Percentiles rank a stretch among this genome's conserved stretches.
Evolutionary conservation across 2,329 filamentous ascomycete genomes (phyloP).

Genomic region (Neonectria ditissima): DNA sequence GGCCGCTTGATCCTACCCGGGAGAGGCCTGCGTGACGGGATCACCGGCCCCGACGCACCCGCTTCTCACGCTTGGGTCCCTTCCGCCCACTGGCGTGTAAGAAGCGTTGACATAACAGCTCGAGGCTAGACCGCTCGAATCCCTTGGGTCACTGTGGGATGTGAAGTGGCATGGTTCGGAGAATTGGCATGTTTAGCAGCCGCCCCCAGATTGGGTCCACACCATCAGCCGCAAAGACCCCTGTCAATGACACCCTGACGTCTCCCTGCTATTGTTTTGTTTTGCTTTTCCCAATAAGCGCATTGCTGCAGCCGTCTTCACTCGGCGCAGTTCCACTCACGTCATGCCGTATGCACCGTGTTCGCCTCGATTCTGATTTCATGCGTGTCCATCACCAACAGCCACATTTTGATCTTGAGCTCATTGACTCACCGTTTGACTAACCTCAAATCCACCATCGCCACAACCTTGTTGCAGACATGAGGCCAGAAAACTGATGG

Average conservation of each 20-base stretch:
- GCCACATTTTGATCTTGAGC: neutral
- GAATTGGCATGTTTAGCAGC: neutral
- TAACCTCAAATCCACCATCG: neutral
- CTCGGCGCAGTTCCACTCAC: neutral
- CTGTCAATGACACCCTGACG: neutral
- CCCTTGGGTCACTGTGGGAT: neutral
- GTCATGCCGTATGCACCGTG: neutral
- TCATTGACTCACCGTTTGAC: neutral
- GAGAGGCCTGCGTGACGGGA: neutral
- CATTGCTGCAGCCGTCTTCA: neutral
- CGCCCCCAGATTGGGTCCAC: neutral
- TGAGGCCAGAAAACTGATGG: neutral
- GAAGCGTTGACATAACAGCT: neutral
- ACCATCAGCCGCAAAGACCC: neutral
- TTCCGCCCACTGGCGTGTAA: neutral
- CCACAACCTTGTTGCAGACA: neutral
- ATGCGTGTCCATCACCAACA: neutral
- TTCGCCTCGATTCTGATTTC: neutral
- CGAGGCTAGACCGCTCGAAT: constrained; percentile 9
- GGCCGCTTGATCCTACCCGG: neutral
- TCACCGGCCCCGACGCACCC: neutral
- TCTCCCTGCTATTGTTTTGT: neutral
- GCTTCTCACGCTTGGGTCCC: neutral
- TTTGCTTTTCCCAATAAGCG: neutral
- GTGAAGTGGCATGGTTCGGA: neutral